Evolutionary conservation across 179 eudicot genomes (phyloP).

Genomic region (Vitellaria paradoxa): DNA sequence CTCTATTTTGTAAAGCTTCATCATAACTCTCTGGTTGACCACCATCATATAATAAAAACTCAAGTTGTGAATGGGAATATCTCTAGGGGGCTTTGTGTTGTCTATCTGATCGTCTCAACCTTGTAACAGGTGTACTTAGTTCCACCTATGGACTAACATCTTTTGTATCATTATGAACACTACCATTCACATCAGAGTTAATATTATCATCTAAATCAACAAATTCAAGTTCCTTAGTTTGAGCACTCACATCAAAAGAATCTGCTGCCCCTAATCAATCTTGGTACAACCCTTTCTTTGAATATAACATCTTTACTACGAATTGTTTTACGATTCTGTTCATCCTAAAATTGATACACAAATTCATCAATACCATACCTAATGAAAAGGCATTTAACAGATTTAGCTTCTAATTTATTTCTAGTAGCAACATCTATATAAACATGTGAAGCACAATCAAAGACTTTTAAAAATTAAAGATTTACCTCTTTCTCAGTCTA

Average conservation of each 20-base stretch:
- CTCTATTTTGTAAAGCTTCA: neutral
- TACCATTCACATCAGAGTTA: neutral
- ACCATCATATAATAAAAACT: no score
- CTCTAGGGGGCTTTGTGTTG: no score
- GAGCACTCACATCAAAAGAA: neutral
- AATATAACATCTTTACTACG: neutral
- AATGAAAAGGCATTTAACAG: no score
- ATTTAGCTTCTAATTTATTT: neutral
- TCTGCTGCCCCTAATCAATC: no score
- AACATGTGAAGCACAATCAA: conserved; percentile 5
- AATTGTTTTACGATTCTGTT: neutral
- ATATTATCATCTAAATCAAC: no score
- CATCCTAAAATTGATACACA: neutral
- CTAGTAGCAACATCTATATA: neutral
- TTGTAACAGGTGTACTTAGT: neutral
- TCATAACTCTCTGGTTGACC: no score
- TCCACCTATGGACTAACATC: neutral
- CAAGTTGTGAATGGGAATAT: no score
- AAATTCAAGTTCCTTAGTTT: no score
- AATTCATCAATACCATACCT: neutral
- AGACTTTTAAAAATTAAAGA: neutral
- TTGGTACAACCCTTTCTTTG: neutral
- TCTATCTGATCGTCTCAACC: neutral
- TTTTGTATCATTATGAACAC: no score
- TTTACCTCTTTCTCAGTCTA: neutral